Conservation (phyloP, 345 rosid genomes). For the Populus tremula region DNA sequence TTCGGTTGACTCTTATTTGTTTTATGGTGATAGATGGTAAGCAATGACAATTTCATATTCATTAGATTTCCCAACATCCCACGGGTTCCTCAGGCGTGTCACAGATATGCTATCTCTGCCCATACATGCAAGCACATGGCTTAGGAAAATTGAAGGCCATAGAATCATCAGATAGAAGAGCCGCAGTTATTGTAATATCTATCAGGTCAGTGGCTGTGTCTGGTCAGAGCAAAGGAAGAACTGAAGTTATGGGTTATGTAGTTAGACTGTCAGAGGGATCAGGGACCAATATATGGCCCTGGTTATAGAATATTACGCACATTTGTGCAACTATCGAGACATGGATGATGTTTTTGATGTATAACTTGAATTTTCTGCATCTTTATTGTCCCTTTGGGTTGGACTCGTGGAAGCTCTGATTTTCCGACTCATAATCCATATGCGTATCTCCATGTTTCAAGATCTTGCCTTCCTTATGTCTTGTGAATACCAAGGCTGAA, state of each 20-base stretch:
- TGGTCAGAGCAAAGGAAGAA: neutral
- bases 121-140: conserved; percentile 10
- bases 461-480: neutral
- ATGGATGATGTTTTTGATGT: neutral
- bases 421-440: neutral
- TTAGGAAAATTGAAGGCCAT: neutral
- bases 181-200: neutral
- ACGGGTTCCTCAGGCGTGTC: neutral
- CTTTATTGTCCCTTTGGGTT: neutral
- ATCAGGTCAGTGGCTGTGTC: neutral
- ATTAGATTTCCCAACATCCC: neutral
- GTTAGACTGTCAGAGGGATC: conserved; percentile 2
- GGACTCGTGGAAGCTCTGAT: neutral
- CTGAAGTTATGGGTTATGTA: conserved; percentile 3
- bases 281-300: neutral
- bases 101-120: neutral
- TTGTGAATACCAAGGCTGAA: neutral
- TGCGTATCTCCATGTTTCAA: neutral
- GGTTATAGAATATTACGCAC: neutral
- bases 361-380: conserved; percentile 11
- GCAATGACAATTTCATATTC: neutral
- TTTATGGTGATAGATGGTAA: no score
- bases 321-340: neutral
- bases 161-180: neutral
- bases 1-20: no score